Percentiles rank a stretch among this genome's conserved stretches.
phyloP scores from a whole-genome alignment of 2,329 filamentous ascomycete species.

The Trichoderma sp. region DNA sequence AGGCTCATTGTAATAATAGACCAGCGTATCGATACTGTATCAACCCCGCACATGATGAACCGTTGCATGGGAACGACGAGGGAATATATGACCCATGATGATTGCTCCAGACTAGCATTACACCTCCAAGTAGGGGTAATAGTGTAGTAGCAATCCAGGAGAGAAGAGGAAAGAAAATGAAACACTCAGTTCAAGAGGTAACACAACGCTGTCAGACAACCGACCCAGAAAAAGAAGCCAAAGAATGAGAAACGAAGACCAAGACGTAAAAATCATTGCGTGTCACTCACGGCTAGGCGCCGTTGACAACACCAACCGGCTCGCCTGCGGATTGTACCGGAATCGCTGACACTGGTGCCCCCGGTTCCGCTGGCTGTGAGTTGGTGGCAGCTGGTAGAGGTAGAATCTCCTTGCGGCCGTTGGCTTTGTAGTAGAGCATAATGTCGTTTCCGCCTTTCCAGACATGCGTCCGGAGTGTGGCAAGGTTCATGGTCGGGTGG shows the following conservation, averaged over 20 bases:
- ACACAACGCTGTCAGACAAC: slow-evolving; percentile 14
- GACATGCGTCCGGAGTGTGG: slow-evolving; percentile 85
- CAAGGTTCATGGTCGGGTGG: slow-evolving; percentile 84
- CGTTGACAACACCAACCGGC: slow-evolving; percentile 7
- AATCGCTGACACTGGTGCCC: slow-evolving; percentile 35
- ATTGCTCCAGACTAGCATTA: neutral
- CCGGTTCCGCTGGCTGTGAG: neutral
- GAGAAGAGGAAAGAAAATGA: slow-evolving; percentile 4
- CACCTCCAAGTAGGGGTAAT: neutral
- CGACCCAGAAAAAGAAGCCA: neutral
- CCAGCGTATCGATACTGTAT: slow-evolving; percentile 16
- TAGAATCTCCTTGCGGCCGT: slow-evolving; percentile 71
- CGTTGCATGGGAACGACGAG: neutral
- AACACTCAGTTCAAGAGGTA: neutral
- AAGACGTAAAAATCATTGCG: neutral
- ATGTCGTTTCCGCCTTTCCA: slow-evolving; percentile 97
- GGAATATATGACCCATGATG: neutral
- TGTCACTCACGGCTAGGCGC: neutral
- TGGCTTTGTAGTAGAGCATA: slow-evolving; percentile 85
- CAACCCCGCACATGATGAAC: neutral
- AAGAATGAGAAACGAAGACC: neutral
- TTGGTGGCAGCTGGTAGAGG: neutral
- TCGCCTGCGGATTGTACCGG: neutral
- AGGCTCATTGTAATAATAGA: slow-evolving; percentile 23
- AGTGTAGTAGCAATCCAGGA: neutral